Evolutionary conservation across 768 basidiomycete genomes (phyloP).

Genomic region (Astraeus odoratus): DNA sequence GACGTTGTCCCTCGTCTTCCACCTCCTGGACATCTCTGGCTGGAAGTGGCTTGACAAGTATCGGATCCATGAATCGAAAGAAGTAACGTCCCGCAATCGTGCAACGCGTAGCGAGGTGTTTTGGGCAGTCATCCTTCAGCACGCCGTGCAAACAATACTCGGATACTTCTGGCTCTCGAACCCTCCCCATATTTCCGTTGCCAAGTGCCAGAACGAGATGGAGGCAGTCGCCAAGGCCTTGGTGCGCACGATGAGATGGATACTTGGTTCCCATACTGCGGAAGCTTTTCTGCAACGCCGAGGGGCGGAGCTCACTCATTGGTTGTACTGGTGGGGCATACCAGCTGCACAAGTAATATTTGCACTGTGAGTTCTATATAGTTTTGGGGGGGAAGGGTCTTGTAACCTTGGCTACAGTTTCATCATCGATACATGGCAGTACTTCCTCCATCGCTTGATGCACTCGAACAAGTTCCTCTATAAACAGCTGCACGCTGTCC

Average conservation of each 20-base stretch:
- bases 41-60: conserved; percentile 78
- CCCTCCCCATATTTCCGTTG: conserved; percentile 20
- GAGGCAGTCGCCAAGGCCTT: conserved; percentile 36
- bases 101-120: conserved; percentile 69
- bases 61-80: conserved; percentile 82
- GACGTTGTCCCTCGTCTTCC: conserved; percentile 73
- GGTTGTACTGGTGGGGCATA: conserved; percentile 90
- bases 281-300: conserved; percentile 28
- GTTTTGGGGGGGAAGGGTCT: neutral
- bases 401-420: conserved; percentile 45
- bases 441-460: conserved; percentile 89
- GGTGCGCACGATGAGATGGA: conserved; percentile 28
- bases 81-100: conserved; percentile 68
- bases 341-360: conserved; percentile 65
- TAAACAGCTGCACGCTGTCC: conserved; percentile 86
- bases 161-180: conserved; percentile 64
- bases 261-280: conserved; percentile 37
- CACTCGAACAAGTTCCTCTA: conserved; percentile 89
- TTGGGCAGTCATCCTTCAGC: conserved; percentile 79
- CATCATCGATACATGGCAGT: conserved; percentile 96
- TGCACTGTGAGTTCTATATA: conserved; percentile 69
- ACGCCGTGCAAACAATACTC: conserved; percentile 72
- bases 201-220: conserved; percentile 38
- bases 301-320: conserved; percentile 45
- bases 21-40: conserved; percentile 67